A percentile compares a stretch with the other conserved stretches of the same genome.
phyloP scores from a whole-genome alignment of 441 rosid species.

The Isatis lusitanica region DNA sequence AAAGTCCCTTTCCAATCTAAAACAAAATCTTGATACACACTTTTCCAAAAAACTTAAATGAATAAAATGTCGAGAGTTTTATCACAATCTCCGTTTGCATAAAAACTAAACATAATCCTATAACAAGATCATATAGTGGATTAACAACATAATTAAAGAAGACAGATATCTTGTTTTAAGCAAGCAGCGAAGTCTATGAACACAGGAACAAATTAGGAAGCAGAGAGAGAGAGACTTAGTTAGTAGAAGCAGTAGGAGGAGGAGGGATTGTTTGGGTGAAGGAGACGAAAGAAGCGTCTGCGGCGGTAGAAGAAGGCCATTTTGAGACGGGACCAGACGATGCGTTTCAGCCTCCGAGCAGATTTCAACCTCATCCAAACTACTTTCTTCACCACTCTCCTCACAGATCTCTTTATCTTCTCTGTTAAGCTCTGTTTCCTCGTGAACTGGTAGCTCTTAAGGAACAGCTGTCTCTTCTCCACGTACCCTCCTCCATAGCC shows the following conservation, averaged over 20 bases:
- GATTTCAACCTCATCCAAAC: conserved; percentile 45
- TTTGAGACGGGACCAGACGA: conserved; percentile 56
- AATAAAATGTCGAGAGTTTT: neutral
- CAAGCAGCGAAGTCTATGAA: neutral
- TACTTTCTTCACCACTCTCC: conserved; percentile 47
- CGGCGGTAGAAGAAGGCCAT: conserved; percentile 39
- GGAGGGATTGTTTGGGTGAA: conserved; percentile 29
- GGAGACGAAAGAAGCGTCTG: conserved; percentile 48
- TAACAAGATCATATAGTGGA: conserved; percentile 1
- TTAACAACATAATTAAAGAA: conserved; percentile 2
- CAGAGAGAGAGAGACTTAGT: conserved; percentile 28
- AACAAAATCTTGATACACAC: conserved; percentile 10
- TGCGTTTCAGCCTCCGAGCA: conserved; percentile 44
- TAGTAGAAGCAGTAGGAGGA: conserved; percentile 51
- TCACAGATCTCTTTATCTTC: conserved; percentile 46
- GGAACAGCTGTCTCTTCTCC: conserved; percentile 76
- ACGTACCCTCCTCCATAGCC: conserved; percentile 35
- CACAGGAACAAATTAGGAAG: neutral
- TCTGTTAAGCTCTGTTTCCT: conserved; percentile 53
- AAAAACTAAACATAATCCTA: neutral
- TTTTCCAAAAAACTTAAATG: neutral
- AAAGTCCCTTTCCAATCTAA: conserved; percentile 7
- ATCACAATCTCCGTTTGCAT: no score
- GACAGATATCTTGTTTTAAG: neutral
- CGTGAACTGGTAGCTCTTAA: conserved; percentile 77